Conservation (phyloP, 768 basidiomycete species). For the Calocybe cyanea region DNA sequence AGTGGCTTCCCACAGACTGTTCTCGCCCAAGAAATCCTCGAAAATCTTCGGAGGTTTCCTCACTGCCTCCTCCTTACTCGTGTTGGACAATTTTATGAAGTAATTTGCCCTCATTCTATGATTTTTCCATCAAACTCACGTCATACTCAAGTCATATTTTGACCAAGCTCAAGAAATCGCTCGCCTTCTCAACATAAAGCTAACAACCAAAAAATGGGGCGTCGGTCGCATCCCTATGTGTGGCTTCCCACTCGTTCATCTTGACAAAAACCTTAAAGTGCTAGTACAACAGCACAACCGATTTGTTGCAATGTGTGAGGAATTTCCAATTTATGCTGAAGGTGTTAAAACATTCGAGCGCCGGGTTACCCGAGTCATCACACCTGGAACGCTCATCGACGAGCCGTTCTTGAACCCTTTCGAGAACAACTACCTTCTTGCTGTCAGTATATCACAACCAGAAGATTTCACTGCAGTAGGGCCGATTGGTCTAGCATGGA, state of each 20-base stretch:
- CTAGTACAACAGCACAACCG: slow-evolving; percentile 79
- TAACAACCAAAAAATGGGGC: slow-evolving; percentile 74
- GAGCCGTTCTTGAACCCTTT: slow-evolving; percentile 82
- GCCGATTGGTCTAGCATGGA: slow-evolving; percentile 80
- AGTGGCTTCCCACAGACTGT: slow-evolving; percentile 29
- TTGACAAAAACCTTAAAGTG: slow-evolving; percentile 83
- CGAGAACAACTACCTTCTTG: slow-evolving; percentile 88
- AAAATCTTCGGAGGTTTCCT: slow-evolving; percentile 73
- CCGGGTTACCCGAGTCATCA: slow-evolving; percentile 82
- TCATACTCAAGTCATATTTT: slow-evolving; percentile 77
- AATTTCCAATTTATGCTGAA: slow-evolving; percentile 56
- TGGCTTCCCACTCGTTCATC: slow-evolving; percentile 83
- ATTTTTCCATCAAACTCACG: slow-evolving; percentile 9
- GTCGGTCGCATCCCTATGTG: slow-evolving; percentile 74
- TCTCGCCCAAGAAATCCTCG: slow-evolving; percentile 66
- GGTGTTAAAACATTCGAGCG: slow-evolving; percentile 69
- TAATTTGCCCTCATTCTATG: slow-evolving; percentile 24
- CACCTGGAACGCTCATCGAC: slow-evolving; percentile 92
- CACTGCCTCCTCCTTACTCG: slow-evolving; percentile 88
- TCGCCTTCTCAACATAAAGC: slow-evolving; percentile 74
- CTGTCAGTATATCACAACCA: slow-evolving; percentile 38
- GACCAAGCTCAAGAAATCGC: slow-evolving; percentile 83
- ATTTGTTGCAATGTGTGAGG: slow-evolving; percentile 93
- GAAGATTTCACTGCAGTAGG: slow-evolving; percentile 2
- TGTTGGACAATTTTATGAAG: slow-evolving; percentile 96